phyloP scores from a whole-genome alignment of 1,284 basidiomycete species.

The Microbotryum violaceum region DNA sequence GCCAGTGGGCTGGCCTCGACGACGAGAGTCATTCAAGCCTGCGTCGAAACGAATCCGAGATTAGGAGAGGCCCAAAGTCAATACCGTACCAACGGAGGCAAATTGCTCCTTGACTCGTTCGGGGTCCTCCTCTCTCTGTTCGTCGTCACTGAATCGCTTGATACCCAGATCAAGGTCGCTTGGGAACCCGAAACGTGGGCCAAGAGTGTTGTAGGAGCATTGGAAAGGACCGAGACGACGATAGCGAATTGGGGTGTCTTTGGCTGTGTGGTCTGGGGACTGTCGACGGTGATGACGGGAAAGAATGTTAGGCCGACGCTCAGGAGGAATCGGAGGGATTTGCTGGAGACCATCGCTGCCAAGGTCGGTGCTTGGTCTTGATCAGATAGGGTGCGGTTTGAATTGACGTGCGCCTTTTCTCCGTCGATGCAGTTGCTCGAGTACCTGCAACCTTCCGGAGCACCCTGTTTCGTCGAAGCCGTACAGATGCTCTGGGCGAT shows the following conservation, averaged over 20 bases:
- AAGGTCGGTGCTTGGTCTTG: slow-evolving; percentile 6
- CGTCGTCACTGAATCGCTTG: neutral
- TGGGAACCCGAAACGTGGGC: slow-evolving; percentile 42
- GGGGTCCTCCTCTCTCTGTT: slow-evolving; percentile 14
- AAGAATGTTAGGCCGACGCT: slow-evolving; percentile 51
- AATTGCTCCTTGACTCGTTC: slow-evolving; percentile 5
- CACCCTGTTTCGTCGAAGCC: slow-evolving; percentile 71
- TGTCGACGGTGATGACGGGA: slow-evolving; percentile 53
- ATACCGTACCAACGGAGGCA: neutral
- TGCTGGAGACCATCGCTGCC: slow-evolving; percentile 5
- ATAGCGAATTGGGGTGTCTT: slow-evolving; percentile 57
- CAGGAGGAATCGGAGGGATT: slow-evolving; percentile 6
- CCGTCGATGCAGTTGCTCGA: slow-evolving; percentile 52
- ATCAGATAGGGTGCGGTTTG: neutral
- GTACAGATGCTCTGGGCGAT: slow-evolving; percentile 81
- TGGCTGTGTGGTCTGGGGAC: slow-evolving; percentile 56
- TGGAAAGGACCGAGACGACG: slow-evolving; percentile 24
- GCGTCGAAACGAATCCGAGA: neutral
- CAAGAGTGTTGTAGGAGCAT: slow-evolving; percentile 28
- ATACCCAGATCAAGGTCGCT: slow-evolving; percentile 17
- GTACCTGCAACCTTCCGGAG: slow-evolving; percentile 61
- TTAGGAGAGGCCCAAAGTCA: no score
- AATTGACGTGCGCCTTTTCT: no score
- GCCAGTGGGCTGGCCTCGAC: slow-evolving; percentile 11
- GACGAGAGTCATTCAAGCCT: slow-evolving; percentile 5